Evolutionary conservation across 371 early-diverging fungal species (phyloP), one percentile per base, ranked within the genome.

Genomic region (Entomophthora muscae): DNA sequence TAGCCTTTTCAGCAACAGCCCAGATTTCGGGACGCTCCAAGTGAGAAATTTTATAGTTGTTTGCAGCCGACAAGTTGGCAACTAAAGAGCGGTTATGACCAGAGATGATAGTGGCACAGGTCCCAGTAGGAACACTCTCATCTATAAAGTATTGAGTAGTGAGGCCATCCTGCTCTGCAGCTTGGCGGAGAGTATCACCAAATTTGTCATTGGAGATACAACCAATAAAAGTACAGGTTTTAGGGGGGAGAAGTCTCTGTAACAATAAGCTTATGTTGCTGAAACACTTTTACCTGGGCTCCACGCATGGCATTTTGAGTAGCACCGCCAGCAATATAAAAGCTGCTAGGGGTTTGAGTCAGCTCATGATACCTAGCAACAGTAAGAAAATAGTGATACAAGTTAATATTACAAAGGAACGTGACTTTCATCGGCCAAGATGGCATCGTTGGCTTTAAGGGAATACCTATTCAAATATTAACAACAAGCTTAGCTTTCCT

Each of bases 291-390:
- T 69, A 70, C 71, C 60, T 85, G 89, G 54, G 88, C 88, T 67
- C 87, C 93, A 69, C 97, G 89, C 58, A 89, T 80, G 55, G 93
- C 79, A 84, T 97, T 97, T 74, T 97, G 95, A 52, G 90, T 84
- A 57, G 97, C 94, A 68, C 97, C 95, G 61, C 97, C 97, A 65
- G 95, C 94, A 72, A 91, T 88, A 73, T 88, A 92, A 67, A 77
- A 79, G 61, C 88, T 88, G 5, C 79, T 71, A 2, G 27, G 51
- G 7, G 7, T 53, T 3, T 61, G 27, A 55, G 32, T 32, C n/a
- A 66, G 3, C 54, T 56, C 61, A 21, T 56, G 55, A 31, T 57
- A 63, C 29, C 63, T 61, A 28, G 26, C 29, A 30, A 56, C 32
- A n/a, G 31, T 55, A 53, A 52, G n/a, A 22, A 12, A 57, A 28